A percentile compares a stretch with the other conserved stretches of the same genome.
Evolutionary conservation across 805 yeast species (phyloP).

Genomic region (Ascoidea rubescens): DNA sequence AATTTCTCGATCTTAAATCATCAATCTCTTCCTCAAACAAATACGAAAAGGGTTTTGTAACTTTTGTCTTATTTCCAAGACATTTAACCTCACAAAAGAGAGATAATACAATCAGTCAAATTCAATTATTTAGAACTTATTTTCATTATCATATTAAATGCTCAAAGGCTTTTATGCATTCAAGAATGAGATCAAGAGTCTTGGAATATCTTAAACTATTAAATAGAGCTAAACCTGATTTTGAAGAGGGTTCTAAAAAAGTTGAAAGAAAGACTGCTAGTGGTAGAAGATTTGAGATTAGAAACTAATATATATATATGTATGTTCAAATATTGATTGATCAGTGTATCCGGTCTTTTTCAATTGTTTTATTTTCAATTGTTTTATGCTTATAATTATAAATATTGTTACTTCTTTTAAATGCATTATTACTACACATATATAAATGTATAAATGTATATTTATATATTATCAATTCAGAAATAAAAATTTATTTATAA

Average conservation of each 20-base stretch:
- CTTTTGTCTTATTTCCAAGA: constrained; percentile 72
- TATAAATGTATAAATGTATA: too few relatives aligned
- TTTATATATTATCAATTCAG: too few relatives aligned
- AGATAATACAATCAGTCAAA: constrained; percentile 82
- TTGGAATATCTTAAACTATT: constrained; percentile 87
- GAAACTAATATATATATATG: neutral
- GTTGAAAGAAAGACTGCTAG: constrained; percentile 21
- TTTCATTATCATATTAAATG: constrained; percentile 98
- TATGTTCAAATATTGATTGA: too few relatives aligned
- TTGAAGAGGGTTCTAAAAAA: constrained; percentile 60
- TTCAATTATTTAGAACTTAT: constrained; percentile 86
- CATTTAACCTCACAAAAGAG: constrained; percentile 54
- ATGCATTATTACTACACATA: too few relatives aligned
- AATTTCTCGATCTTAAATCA: constrained; percentile 17
- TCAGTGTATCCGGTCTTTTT: too few relatives aligned
- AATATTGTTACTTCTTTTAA: too few relatives aligned
- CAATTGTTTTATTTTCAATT: too few relatives aligned
- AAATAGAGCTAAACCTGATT: constrained; percentile 94
- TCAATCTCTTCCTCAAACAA: constrained; percentile 25
- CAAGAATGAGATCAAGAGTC: constrained; percentile 95
- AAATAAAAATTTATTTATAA: too few relatives aligned
- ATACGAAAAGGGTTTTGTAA: constrained; percentile 32
- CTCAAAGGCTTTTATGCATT: constrained; percentile 95
- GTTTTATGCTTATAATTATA: too few relatives aligned
- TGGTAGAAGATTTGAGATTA: constrained; percentile 8